phyloP scores from a whole-genome alignment of 441 rosid species.

The Syzygium malaccense region DNA sequence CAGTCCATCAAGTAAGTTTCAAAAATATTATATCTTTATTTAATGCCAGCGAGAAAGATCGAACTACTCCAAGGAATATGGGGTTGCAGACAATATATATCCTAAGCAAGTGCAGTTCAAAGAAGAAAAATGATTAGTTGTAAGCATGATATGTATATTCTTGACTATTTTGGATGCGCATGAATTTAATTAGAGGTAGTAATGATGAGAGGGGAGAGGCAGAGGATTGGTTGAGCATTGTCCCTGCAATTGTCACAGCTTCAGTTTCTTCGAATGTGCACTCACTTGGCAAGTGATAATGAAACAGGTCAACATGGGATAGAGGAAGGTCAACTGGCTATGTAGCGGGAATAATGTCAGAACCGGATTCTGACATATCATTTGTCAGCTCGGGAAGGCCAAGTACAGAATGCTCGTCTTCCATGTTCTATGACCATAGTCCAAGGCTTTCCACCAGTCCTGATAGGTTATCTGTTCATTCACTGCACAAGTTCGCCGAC shows the following conservation, averaged over 20 bases:
- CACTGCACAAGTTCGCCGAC: slow-evolving; percentile 38
- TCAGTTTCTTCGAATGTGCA: neutral
- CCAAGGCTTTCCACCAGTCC: slow-evolving; percentile 51
- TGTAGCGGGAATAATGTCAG: slow-evolving; percentile 34
- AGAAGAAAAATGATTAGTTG: neutral
- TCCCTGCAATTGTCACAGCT: neutral
- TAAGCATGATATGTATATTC: neutral
- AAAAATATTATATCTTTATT: neutral
- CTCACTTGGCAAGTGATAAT: neutral
- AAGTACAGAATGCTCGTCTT: slow-evolving; percentile 54
- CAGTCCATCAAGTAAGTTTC: slow-evolving; percentile 47
- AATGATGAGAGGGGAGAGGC: neutral
- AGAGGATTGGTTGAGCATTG: neutral
- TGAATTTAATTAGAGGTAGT: neutral
- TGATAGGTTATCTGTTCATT: slow-evolving; percentile 49
- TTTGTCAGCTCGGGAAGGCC: slow-evolving; percentile 70
- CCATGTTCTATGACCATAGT: slow-evolving; percentile 31
- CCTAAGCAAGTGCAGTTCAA: neutral
- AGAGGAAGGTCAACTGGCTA: slow-evolving; percentile 25
- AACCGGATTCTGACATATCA: slow-evolving; percentile 66
- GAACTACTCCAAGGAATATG: neutral
- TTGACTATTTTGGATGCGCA: neutral
- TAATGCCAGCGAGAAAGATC: neutral
- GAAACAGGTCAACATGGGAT: slow-evolving; percentile 47
- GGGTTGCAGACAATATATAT: neutral